Evolutionary conservation across 352 stramenopile genomes (phyloP).

Genomic region (Phytophthora macrochlamydospora): DNA sequence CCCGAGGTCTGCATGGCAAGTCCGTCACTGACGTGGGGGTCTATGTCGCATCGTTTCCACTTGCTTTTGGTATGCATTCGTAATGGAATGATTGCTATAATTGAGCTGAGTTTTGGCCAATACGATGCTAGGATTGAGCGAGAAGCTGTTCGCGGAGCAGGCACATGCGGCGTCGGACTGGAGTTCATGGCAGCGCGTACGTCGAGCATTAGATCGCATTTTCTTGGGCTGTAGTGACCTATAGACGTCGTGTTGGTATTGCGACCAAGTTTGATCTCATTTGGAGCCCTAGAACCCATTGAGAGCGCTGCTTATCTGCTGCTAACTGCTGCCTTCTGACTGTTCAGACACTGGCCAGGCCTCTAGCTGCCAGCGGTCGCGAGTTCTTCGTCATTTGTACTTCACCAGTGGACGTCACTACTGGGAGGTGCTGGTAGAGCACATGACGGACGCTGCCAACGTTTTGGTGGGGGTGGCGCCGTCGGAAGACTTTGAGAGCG

Average conservation of each 20-base stretch:
- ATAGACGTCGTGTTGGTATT: background rate
- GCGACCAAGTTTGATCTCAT: conserved; percentile 9
- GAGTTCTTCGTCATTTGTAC: conserved; percentile 50
- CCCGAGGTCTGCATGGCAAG: background rate
- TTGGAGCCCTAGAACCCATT: background rate
- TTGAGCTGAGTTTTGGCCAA: no score
- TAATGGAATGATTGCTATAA: no score
- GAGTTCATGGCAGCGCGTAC: conserved; percentile 35
- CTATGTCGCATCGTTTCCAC: no score
- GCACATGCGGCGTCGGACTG: conserved; percentile 18
- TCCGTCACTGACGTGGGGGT: background rate
- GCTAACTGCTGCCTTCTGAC: conserved; percentile 6
- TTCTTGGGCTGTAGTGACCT: background rate
- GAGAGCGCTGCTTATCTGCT: conserved; percentile 1
- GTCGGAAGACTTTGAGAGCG: conserved; percentile 31
- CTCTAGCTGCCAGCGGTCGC: conserved; percentile 25
- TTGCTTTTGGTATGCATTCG: no score
- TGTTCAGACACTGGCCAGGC: conserved; percentile 27
- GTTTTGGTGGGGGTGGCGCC: conserved; percentile 43
- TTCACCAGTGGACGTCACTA: conserved; percentile 64
- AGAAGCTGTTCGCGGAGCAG: conserved; percentile 5
- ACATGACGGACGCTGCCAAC: conserved; percentile 21
- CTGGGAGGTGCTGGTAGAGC: conserved; percentile 48
- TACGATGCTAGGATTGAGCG: no score
- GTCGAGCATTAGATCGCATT: conserved; percentile 1